Base-by-base conservation (phyloP, 805 yeast species). In the Saccharomycopsis fermentans region DNA sequence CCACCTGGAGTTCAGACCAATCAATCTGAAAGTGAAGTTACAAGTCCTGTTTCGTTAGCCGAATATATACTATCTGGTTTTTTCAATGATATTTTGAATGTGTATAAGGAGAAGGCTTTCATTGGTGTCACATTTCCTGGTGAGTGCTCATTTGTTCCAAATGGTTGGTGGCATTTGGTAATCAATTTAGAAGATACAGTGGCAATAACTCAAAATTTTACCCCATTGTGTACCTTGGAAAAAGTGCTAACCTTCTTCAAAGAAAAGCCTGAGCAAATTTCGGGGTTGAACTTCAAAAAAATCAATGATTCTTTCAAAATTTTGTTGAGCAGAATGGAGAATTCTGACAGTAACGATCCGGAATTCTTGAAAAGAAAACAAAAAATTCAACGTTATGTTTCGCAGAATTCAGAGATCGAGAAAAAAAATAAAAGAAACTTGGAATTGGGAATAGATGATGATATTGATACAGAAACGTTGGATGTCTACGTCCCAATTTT, bases 151-250 rank as follows among this genome's bases (percentile, higher is more conserved):
- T 82, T 86, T 68, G 97, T 90, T 6, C 97, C 97, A 2, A 78
- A 90, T n/a, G 95, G 96, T 0, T 90, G 97, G 97, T 90, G 97
- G 97, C 97, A 90, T 74, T 75, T 83, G 53, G 97, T 91, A 34
- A 87, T 90, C n/a, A 90, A 90, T 65, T 66, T 90, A 12, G 87
- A 84, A 59, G 90, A 86, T 67, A 76, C 83, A n/a, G 83, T 90
- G 19, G 97, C 97, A 0, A 71, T 90, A 65, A 90, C 97, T 0
- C 95, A 89, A 63, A 90, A 90, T 69, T 90, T 91, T 70, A 91
- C 89, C 11, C 95, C 96, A 0, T 68, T 68, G 47, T 77, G 81
- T 50, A 81, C 82, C 60, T 69, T 90, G 39, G 74, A 78, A n/a
- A 73, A 76, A 39, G 94, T 82, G 2, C 72, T 88, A 59, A 71